Evolutionary conservation across 768 basidiomycete genomes (phyloP), one percentile per base, ranked within the genome.

Genomic region (Nidula microcarpa): DNA sequence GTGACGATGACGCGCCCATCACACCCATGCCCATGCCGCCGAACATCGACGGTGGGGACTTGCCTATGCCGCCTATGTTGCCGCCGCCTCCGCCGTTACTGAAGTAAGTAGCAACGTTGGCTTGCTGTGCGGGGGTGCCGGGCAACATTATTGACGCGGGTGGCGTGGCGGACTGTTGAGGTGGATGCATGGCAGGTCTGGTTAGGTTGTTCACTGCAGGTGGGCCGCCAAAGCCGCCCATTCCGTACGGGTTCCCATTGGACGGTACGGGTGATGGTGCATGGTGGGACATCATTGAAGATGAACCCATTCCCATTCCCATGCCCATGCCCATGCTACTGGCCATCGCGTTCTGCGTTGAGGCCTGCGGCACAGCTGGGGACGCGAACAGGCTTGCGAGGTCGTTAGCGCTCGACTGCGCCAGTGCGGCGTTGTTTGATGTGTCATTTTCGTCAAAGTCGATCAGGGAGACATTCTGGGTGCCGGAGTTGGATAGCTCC

Each of bases 391-490:
- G 63, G 35, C 73, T 78, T 34, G 82, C 79, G 7, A 94, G 74
- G 54, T 92, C 90, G 62, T 84, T 57, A 63, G 62, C 51, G 9
- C 60, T 70, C 4, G 69, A 62, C 51, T 60, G 64, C 51, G 60
- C 43, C 30, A 66, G 53, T 14, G 65, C 47, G 16, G 62, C 51
- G 6, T 62, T 30, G 46, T 56, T 54, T 33, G 66, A 37, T 3
- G 65, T 39, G 17, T 57, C 45, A 10, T 62, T 66, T 39, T 91
- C 89, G 60, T 92, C 88, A 56, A 94, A 77, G 68, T 92, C 90
- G 62, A 93, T 92, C 51, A 93, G 76, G 1, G 89, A 89, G 5
- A 71, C 51, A 34, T 68, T 71, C 50, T 34, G 72, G 63, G 61
- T 62, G n/a, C 66, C 68, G 33, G 52, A 47, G 18, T 60, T 61